Conservation (phyloP, 2,329 filamentous ascomycete species). For the Berkeleyomyces basicola region DNA sequence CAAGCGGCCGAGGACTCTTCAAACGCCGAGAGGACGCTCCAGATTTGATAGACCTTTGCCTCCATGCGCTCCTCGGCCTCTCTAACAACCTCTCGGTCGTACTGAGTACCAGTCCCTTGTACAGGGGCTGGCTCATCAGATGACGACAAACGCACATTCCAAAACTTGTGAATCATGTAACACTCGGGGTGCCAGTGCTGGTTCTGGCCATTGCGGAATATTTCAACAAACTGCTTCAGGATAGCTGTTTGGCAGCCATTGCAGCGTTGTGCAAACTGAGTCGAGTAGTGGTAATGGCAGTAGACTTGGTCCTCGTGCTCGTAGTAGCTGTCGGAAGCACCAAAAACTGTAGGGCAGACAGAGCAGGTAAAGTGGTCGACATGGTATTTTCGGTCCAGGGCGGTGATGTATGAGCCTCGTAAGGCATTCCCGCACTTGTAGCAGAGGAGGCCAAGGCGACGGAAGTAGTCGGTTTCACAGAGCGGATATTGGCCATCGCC, state of each 20-base stretch:
- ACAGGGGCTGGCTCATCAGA: conserved; percentile 9
- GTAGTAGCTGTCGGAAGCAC: conserved; percentile 96
- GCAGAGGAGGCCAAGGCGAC: conserved; percentile 77
- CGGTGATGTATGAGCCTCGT: conserved; percentile 93
- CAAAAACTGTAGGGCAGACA: conserved; percentile 92
- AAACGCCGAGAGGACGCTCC: conserved; percentile 92
- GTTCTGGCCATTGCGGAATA: conserved; percentile 92
- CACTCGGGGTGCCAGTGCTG: conserved; percentile 99
- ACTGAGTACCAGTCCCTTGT: conserved; percentile 18
- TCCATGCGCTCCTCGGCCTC: conserved; percentile 88
- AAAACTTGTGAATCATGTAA: conserved; percentile 99
- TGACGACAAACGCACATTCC: conserved; percentile 67
- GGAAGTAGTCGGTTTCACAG: conserved; percentile 96
- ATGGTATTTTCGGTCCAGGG: conserved; percentile 93
- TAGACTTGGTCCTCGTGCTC: conserved; percentile 94
- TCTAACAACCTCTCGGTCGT: conserved; percentile 54
- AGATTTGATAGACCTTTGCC: conserved; percentile 93
- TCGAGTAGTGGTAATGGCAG: conserved; percentile 98
- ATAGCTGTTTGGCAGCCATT: conserved; percentile 96
- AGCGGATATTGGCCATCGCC: conserved; percentile 79
- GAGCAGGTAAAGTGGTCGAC: conserved; percentile 99
- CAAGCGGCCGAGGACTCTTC: conserved; percentile 96
- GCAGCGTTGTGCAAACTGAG: conserved; percentile 87
- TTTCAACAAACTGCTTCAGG: conserved; percentile 96
- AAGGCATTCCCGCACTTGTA: conserved; percentile 83